Percentiles rank a stretch among this genome's conserved stretches.
Conservation (phyloP, 495 filamentous ascomycete genomes). For the Hypoxylon crocopeplum region DNA sequence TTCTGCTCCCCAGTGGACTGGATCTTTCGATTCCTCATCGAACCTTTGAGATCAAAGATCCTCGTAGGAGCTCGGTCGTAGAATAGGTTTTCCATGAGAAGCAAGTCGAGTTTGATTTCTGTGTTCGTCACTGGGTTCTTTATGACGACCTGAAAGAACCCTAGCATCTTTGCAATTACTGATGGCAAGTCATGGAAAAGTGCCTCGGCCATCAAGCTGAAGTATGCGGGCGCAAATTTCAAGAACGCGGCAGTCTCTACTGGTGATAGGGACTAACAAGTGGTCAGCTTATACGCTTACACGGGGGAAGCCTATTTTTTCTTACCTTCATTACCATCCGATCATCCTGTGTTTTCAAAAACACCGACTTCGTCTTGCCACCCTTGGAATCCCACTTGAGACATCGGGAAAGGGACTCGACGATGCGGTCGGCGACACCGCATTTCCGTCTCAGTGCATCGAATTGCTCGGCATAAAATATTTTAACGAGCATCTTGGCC, state of each 20-base stretch:
- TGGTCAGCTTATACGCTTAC: slow-evolving; percentile 13
- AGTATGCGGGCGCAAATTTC: slow-evolving; percentile 94
- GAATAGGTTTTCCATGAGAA: slow-evolving; percentile 99
- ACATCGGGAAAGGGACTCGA: slow-evolving; percentile 93
- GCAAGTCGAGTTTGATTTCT: slow-evolving; percentile 92
- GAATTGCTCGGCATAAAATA: slow-evolving; percentile 98
- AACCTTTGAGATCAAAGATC: slow-evolving; percentile 98
- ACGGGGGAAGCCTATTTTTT: not conserved
- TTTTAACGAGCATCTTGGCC: slow-evolving; percentile 94
- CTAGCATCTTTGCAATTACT: slow-evolving; percentile 98
- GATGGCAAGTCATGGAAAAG: slow-evolving; percentile 96
- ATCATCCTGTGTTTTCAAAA: slow-evolving; percentile 95
- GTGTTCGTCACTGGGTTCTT: slow-evolving; percentile 90
- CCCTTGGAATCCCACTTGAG: slow-evolving; percentile 98
- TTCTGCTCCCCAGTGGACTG: slow-evolving; percentile 93
- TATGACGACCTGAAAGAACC: slow-evolving; percentile 96
- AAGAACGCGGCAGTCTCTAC: slow-evolving; percentile 94
- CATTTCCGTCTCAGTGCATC: slow-evolving; percentile 93
- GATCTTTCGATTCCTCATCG: slow-evolving; percentile 97
- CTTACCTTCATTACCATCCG: slow-evolving; percentile 81
- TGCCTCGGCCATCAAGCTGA: slow-evolving; percentile 93
- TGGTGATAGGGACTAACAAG: slow-evolving; percentile 70
- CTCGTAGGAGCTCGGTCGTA: slow-evolving; percentile 90
- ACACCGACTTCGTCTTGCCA: slow-evolving; percentile 97
- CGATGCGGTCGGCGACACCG: slow-evolving; percentile 89